These are phyloP conservation scores for Rosa hybrid DNA, from an alignment of 331 rosid genomes.

Conservation along the genomic window DNA sequence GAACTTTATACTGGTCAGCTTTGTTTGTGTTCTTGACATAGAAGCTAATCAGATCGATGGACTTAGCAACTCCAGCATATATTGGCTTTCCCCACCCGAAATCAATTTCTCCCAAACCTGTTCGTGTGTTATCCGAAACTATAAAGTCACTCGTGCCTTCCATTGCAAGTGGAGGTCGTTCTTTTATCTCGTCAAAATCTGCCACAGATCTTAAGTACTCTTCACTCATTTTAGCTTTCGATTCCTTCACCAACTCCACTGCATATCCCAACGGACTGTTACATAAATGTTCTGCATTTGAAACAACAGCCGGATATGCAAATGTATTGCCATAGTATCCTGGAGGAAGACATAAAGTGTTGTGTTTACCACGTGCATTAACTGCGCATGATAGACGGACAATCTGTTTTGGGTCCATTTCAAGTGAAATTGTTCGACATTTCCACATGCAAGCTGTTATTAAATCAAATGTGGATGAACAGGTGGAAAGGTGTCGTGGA, in stretches of 20 bases:
- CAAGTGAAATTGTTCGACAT: constrained; percentile 37
- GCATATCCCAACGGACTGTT: constrained; percentile 27
- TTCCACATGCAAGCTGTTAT: constrained; percentile 43
- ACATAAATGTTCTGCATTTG: constrained; percentile 14
- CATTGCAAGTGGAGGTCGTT: constrained; percentile 21
- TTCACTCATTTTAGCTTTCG: constrained; percentile 26
- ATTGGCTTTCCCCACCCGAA: constrained; percentile 49
- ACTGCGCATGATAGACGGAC: constrained; percentile 20
- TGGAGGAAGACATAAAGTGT: background rate
- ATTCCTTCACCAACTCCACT: constrained; percentile 30
- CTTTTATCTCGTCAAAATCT: constrained; percentile 25
- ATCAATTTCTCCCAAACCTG: constrained; percentile 18
- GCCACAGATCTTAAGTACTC: constrained; percentile 41
- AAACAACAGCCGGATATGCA: constrained; percentile 27
- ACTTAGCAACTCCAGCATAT: constrained; percentile 30
- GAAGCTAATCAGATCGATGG: constrained; percentile 26
- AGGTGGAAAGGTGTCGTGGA: background rate
- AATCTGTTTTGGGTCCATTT: constrained; percentile 20
- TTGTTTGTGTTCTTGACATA: constrained; percentile 12
- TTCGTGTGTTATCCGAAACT: constrained; percentile 24
- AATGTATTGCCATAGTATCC: constrained; percentile 38
- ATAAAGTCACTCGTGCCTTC: constrained; percentile 14
- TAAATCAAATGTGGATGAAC: constrained; percentile 30
- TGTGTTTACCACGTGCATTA: constrained; percentile 16
- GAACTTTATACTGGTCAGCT: constrained; percentile 9